A percentile compares a stretch with the other conserved stretches of the same genome.
Evolutionary conservation across 768 basidiomycete genomes (phyloP).

Genomic region (Phaffia tasmanica): DNA sequence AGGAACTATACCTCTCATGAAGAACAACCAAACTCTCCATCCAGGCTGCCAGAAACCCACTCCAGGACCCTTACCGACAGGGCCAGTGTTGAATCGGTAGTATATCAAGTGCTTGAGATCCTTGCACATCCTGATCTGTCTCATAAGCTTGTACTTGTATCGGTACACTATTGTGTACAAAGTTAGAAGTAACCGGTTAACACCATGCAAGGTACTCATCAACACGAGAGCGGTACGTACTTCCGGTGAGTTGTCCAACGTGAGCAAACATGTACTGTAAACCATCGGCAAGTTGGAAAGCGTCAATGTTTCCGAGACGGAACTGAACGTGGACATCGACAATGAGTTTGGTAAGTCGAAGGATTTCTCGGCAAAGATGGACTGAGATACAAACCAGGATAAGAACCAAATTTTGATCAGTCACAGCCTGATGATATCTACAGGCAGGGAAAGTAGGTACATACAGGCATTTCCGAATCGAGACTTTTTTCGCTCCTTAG

Average conservation of each 20-base stretch:
- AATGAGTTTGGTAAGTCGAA: constrained; percentile 93
- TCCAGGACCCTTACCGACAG: constrained; percentile 97
- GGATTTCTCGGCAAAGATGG: constrained; percentile 82
- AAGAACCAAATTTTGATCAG: neutral
- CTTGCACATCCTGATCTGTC: constrained; percentile 99
- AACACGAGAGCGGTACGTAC: constrained; percentile 10
- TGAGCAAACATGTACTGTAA: constrained; percentile 96
- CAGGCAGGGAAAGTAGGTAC: neutral
- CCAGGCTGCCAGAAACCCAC: constrained; percentile 99
- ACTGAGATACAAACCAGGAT: neutral
- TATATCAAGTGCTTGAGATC: constrained; percentile 78
- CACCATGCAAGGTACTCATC: neutral
- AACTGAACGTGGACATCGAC: constrained; percentile 99
- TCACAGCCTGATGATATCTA: too few relatives aligned
- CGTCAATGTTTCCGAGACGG: constrained; percentile 94
- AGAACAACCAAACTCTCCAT: constrained; percentile 99
- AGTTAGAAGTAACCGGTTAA: neutral
- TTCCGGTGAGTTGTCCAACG: constrained; percentile 94
- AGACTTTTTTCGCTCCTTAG: constrained; percentile 98
- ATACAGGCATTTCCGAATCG: constrained; percentile 88
- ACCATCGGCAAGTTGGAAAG: constrained; percentile 97
- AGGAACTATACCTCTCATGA: constrained; percentile 97
- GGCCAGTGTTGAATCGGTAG: constrained; percentile 98
- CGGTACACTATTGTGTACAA: constrained; percentile 56
- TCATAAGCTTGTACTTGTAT: constrained; percentile 99